Percentiles rank a stretch among this genome's conserved stretches.
These are phyloP conservation scores for Dalbergia cultrata DNA, from an alignment of 306 rosid species.

Conservation along the genomic window DNA sequence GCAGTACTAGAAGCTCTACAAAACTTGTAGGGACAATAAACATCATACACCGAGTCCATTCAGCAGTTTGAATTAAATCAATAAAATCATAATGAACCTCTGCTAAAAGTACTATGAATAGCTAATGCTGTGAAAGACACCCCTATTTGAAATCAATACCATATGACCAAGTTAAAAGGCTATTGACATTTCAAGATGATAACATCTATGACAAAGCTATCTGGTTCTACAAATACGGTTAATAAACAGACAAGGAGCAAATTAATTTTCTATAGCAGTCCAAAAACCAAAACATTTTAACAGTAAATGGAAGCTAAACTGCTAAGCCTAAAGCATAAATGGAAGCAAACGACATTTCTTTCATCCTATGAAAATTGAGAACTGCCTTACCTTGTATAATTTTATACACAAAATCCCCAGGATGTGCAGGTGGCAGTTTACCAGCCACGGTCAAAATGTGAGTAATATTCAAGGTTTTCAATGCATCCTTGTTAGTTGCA, in stretches of 20 bases:
- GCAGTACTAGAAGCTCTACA: conserved; percentile 40
- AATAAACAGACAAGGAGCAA: conserved; percentile 2
- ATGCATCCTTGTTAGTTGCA: conserved; percentile 63
- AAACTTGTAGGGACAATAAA: conserved; percentile 30
- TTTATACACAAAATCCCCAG: conserved; percentile 70
- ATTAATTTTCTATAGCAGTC: background rate
- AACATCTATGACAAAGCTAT: conserved; percentile 6
- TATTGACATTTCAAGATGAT: conserved; percentile 37
- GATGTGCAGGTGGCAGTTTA: conserved; percentile 60
- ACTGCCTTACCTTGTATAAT: conserved; percentile 60
- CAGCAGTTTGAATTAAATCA: conserved; percentile 29
- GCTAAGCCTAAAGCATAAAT: background rate
- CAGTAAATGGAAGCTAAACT: conserved; percentile 10
- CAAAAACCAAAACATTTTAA: conserved; percentile 7
- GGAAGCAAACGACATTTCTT: background rate
- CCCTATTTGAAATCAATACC: background rate
- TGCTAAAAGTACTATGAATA: conserved; percentile 16
- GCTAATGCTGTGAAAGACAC: conserved; percentile 10
- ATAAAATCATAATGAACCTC: conserved; percentile 26
- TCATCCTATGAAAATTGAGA: conserved; percentile 31
- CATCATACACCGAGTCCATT: conserved; percentile 34
- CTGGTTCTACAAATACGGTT: conserved; percentile 3
- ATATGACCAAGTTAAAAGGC: conserved; percentile 24
- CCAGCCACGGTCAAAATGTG: conserved; percentile 78
- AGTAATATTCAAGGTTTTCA: conserved; percentile 67